These are phyloP conservation scores for Macadamia tetraphylla DNA, from an alignment of 164 flowering plant species.

Conservation along the genomic window DNA sequence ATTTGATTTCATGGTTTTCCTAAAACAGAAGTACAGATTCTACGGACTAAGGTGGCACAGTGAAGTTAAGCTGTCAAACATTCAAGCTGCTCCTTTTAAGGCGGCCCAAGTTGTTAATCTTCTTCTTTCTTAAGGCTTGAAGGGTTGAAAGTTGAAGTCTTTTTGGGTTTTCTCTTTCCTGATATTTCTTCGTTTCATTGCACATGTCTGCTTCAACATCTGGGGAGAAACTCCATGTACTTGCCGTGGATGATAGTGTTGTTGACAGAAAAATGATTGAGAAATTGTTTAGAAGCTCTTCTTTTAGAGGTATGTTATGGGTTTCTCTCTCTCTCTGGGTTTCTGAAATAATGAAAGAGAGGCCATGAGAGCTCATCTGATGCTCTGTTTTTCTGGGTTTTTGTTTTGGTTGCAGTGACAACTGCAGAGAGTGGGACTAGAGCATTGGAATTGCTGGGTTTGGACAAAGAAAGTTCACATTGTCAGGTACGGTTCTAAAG, in stretches of 20 bases:
- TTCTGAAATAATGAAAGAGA: background rate
- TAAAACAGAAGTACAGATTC: background rate
- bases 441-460: slow-evolving; percentile 23
- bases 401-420: slow-evolving; percentile 15
- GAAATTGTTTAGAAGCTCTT: slow-evolving; percentile 19
- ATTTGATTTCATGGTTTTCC: background rate
- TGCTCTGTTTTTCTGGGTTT: no score
- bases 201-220: slow-evolving; percentile 1
- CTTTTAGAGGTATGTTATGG: slow-evolving; percentile 18
- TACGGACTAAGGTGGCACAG: background rate
- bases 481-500: slow-evolving; percentile 6
- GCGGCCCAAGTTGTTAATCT: no score
- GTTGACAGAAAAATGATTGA: slow-evolving; percentile 23
- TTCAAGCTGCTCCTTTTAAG: background rate
- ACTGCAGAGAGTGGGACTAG: slow-evolving; percentile 23
- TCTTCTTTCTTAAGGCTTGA: no score
- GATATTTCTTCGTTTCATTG: no score
- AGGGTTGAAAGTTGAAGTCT: no score
- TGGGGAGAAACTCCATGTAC: slow-evolving; percentile 12
- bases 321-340: no score
- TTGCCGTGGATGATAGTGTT: slow-evolving; percentile 24
- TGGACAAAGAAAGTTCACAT: slow-evolving; percentile 10
- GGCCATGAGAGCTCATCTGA: no score
- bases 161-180: no score
- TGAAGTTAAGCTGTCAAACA: no score